Evolutionary conservation across 306 rosid genomes (phyloP).

Genomic region (Arachis hypogaea): DNA sequence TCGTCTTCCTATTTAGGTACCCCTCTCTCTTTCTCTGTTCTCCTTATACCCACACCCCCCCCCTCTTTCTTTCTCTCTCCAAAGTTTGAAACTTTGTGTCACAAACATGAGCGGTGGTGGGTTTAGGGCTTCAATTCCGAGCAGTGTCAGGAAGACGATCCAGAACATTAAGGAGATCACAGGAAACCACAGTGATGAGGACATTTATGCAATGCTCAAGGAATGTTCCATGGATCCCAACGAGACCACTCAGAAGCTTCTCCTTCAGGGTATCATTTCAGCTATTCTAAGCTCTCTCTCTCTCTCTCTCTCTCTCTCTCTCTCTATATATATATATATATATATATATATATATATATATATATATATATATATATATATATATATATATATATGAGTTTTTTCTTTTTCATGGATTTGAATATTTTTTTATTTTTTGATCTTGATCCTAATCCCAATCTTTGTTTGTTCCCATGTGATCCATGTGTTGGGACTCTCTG

Average conservation of each 20-base stretch:
- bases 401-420: background rate
- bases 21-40: background rate
- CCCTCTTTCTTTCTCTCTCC: slow-evolving; percentile 8
- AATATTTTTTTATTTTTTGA: background rate
- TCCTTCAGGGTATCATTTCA: slow-evolving; percentile 70
- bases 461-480: slow-evolving; percentile 46
- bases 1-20: slow-evolving; percentile 21
- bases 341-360: too few relatives aligned
- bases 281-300: background rate
- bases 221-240: slow-evolving; percentile 99
- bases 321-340: too few relatives aligned
- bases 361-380: too few relatives aligned
- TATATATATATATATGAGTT: too few relatives aligned
- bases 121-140: slow-evolving; percentile 88
- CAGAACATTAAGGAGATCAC: slow-evolving; percentile 86
- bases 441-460: slow-evolving; percentile 41
- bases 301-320: too few relatives aligned
- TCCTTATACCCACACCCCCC: slow-evolving; percentile 25
- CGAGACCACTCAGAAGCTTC: slow-evolving; percentile 92
- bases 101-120: slow-evolving; percentile 75
- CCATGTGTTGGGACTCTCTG: slow-evolving; percentile 37
- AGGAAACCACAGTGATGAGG: slow-evolving; percentile 82
- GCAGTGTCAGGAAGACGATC: slow-evolving; percentile 70
- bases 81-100: slow-evolving; percentile 41
- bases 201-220: slow-evolving; percentile 91